phyloP scores from a whole-genome alignment of 169 alveolate genomes.

The Toxoplasma gondii region DNA sequence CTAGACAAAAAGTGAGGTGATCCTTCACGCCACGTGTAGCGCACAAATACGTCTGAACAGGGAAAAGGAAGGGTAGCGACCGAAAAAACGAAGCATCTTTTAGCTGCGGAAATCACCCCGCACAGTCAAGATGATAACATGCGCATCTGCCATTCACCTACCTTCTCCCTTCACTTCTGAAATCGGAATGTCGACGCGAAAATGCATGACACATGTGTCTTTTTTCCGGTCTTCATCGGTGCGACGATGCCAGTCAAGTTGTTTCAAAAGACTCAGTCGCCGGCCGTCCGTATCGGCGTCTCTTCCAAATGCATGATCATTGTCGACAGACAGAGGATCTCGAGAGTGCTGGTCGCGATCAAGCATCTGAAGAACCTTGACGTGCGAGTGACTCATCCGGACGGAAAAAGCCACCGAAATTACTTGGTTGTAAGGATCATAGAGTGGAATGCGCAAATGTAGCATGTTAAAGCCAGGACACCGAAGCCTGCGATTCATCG shows the following conservation, averaged over 20 bases:
- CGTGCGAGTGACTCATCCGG: conserved; percentile 27
- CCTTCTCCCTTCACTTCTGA: background rate
- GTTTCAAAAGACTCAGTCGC: background rate
- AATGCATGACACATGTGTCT: background rate
- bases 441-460: conserved; percentile 10
- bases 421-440: background rate
- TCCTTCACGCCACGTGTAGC: no score
- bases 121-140: no score
- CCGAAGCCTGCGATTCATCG: background rate
- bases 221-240: conserved; percentile 35
- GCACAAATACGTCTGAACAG: no score
- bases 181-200: conserved; percentile 16
- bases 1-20: no score
- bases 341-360: background rate
- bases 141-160: background rate
- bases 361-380: conserved; percentile 1
- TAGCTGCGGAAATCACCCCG: no score
- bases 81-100: no score
- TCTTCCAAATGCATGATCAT: background rate
- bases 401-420: background rate
- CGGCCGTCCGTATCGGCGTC: background rate
- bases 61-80: no score
- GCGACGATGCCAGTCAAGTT: conserved; percentile 26
- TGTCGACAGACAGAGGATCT: background rate
- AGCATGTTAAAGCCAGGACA: conserved; percentile 31